phyloP scores from a whole-genome alignment of 495 filamentous ascomycete genomes.

The Geoglossum glabrum region DNA sequence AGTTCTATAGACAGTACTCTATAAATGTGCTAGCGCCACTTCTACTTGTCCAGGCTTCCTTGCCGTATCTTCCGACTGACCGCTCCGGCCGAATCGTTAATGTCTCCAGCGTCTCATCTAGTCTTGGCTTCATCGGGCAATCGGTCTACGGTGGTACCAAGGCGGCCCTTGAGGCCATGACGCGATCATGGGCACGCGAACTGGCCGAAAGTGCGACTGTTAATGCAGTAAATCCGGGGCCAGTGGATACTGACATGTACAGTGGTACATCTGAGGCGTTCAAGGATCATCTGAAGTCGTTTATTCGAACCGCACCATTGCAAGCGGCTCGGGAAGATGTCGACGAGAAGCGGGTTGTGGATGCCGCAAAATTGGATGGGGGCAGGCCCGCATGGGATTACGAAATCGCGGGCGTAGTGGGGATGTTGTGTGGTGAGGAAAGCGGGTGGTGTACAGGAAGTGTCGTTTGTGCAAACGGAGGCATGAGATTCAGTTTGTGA shows the following conservation, averaged over 20 bases:
- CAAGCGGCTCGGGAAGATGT: conserved; percentile 30
- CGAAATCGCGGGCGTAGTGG: conserved; percentile 72
- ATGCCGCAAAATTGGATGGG: conserved; percentile 40
- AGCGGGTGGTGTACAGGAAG: conserved; percentile 65
- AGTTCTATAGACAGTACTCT: conserved; percentile 52
- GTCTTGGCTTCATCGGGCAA: conserved; percentile 47
- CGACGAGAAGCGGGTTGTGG: conserved; percentile 37
- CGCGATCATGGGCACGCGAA: conserved; percentile 70
- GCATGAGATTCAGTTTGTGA: conserved; percentile 40
- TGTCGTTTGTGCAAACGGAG: conserved; percentile 75
- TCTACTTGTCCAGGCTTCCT: conserved; percentile 51
- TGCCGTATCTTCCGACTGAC: conserved; percentile 51
- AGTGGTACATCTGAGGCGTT: conserved; percentile 22
- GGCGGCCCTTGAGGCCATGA: conserved; percentile 82
- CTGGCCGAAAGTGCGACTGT: conserved; percentile 59
- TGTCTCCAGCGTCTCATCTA: conserved; percentile 48
- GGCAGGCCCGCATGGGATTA: conserved; percentile 47
- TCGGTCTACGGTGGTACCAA: conserved; percentile 77
- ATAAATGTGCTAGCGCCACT: conserved; percentile 76
- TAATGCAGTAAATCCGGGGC: conserved; percentile 77
- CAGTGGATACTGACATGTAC: conserved; percentile 67
- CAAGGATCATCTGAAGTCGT: conserved; percentile 20
- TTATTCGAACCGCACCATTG: conserved; percentile 49
- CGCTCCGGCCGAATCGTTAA: conserved; percentile 66
- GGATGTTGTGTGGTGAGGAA: conserved; percentile 61